Percentiles rank a stretch among this genome's conserved stretches.
These are phyloP conservation scores for Keqinozyma sinolaborantium DNA, from an alignment of 1,139 yeast genomes.

Conservation along the genomic window DNA sequence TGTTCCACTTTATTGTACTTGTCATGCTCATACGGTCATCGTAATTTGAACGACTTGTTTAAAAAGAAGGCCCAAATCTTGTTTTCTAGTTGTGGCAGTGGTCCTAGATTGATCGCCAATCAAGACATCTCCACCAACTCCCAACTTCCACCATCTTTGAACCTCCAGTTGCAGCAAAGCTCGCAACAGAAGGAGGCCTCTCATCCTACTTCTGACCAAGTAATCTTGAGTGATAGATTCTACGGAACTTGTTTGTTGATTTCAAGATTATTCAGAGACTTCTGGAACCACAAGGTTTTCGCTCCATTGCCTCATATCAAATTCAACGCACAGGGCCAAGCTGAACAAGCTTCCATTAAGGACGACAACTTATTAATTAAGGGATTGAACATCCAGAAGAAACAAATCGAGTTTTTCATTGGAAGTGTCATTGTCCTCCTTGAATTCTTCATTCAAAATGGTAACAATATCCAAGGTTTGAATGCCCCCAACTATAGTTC, in stretches of 20 bases:
- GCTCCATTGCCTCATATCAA: constrained; percentile 42
- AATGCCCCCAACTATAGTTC: constrained; percentile 47
- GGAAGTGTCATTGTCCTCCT: constrained; percentile 64
- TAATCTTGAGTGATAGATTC: constrained; percentile 84
- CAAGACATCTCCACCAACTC: constrained; percentile 5
- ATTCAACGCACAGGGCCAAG: constrained; percentile 31
- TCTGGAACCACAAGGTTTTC: constrained; percentile 77
- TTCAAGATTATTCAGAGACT: constrained; percentile 70
- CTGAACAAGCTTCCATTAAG: constrained; percentile 41
- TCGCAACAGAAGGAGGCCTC: constrained; percentile 10
- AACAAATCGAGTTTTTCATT: constrained; percentile 60
- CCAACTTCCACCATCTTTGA: constrained; percentile 1
- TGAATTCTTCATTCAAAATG: constrained; percentile 54
- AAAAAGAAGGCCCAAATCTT: constrained; percentile 49
- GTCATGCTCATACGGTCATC: constrained; percentile 65
- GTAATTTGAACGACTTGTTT: constrained; percentile 46
- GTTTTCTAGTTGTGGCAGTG: constrained; percentile 54
- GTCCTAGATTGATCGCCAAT: constrained; percentile 41
- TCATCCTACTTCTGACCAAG: constrained; percentile 59
- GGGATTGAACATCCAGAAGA: constrained; percentile 47
- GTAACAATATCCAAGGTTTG: constrained; percentile 63
- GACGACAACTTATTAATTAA: constrained; percentile 42
- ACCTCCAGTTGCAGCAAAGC: background rate
- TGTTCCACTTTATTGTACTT: constrained; percentile 84
- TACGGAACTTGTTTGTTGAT: constrained; percentile 85